A percentile compares a stretch with the other conserved stretches of the same genome.
These are phyloP conservation scores for Colletotrichum coccodes DNA, from an alignment of 2,329 filamentous ascomycete species.

Conservation along the genomic window DNA sequence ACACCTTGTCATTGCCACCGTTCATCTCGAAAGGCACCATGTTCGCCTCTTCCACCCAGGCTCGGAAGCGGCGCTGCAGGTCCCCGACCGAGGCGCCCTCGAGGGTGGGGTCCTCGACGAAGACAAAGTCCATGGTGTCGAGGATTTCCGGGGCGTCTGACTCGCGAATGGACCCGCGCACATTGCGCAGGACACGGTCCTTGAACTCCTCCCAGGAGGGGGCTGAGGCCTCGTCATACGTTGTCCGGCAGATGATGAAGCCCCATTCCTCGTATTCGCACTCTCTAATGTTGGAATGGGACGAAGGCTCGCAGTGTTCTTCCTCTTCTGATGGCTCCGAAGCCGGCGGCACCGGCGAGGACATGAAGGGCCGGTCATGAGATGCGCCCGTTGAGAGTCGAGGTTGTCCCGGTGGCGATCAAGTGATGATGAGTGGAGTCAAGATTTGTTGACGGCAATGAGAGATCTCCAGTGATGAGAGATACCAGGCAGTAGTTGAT, in stretches of 20 bases:
- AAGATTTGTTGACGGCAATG: no score
- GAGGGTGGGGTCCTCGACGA: slow-evolving; percentile 33
- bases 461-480: no score
- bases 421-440: no score
- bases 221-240: background rate
- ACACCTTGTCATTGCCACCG: background rate
- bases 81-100: slow-evolving; percentile 32
- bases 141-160: slow-evolving; percentile 27
- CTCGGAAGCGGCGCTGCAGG: slow-evolving; percentile 25
- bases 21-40: no score
- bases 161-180: background rate
- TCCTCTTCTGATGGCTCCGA: background rate
- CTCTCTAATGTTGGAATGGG: background rate
- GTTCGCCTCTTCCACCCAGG: no score
- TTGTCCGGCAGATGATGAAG: background rate
- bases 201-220: background rate
- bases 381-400: no score
- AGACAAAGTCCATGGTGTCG: slow-evolving; percentile 31
- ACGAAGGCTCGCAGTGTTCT: background rate
- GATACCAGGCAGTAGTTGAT: no score
- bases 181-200: background rate
- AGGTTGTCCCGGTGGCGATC: no score
- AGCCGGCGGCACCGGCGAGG: background rate
- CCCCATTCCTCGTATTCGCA: background rate
- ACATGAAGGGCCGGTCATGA: background rate